Base-by-base conservation (phyloP, 306 rosid genomes). In the Corylus americana region DNA sequence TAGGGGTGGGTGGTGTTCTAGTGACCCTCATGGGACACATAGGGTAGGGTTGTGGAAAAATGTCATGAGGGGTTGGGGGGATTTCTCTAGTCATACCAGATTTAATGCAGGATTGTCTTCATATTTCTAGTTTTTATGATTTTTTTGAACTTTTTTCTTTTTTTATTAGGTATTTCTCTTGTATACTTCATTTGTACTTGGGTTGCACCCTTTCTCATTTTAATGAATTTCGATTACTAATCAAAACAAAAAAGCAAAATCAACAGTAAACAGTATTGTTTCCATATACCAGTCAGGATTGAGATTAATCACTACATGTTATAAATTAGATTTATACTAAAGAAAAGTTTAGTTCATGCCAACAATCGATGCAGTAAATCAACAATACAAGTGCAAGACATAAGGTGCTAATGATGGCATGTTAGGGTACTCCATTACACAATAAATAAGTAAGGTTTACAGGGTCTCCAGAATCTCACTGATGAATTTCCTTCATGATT, bases 381-480 rank as follows among this genome's bases (percentile, higher is more conserved):
- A 48, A 55, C 61, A 55, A 55, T 8, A 55, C 25, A 7, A 55
- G 20, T 55, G 61, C 13, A 13, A 48, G 51, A 48, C 3, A 55
- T 55, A 17, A 55, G 61, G 61, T 55, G 61, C 61, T 54, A 54
- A 54, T 54, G 4, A 55, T 55, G 27, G 27, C 61, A 55, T 17
- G 10, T 55, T 55, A 17, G 18, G 61, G 18, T 1, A 55, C 61
- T 55, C 51, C 13, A 39, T 11, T 48, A 48, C 10, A 48, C 51
- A 48, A 9, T 48, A 48, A 10, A 51, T 47, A 84, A 74, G 39
- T 35, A 64, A 42, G 61, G 55, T 61, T 76, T 75, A 10, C 55
- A 44, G 76, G 70, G 51, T 48, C 3, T n/a, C 20, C 61, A 55
- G 61, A 71, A 82, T 50, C 92, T 88, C 80, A 88, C 91, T 83